Conservation (phyloP, 2,329 filamentous ascomycete genomes). For the Fusarium sp. region DNA sequence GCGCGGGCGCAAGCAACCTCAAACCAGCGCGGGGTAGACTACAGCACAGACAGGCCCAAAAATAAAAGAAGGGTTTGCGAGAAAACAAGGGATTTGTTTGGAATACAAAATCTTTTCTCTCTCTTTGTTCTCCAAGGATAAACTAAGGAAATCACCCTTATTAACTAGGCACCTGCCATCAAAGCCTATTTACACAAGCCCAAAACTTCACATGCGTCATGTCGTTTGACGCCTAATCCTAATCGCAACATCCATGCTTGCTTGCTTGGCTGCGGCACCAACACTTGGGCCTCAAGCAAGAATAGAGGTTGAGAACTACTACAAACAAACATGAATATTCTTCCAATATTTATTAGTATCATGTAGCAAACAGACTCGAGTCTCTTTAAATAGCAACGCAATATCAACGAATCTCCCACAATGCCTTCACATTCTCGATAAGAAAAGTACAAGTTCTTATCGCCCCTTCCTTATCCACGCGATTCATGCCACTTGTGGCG, state of each 20-base stretch:
- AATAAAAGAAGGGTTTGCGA: neutral
- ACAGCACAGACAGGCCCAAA: neutral
- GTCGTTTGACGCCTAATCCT: conserved; percentile 35
- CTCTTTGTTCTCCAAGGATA: neutral
- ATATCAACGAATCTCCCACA: neutral
- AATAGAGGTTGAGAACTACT: neutral
- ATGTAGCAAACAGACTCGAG: neutral
- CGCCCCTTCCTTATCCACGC: conserved; percentile 19
- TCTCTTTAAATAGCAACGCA: neutral
- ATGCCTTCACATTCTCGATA: conserved; percentile 22
- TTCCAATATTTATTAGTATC: too few species aligned
- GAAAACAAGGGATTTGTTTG: neutral
- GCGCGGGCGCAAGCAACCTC: conserved; percentile 17
- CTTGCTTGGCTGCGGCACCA: neutral
- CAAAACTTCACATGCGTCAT: conserved; percentile 36
- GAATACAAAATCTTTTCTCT: neutral
- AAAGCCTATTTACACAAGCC: neutral
- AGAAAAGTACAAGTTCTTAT: conserved; percentile 5
- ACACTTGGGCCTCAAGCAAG: neutral
- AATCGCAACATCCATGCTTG: neutral
- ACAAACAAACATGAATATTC: neutral
- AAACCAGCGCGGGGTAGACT: conserved; percentile 39
- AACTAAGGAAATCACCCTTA: neutral
- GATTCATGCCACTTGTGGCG: conserved; percentile 31
- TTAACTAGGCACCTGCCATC: neutral